phyloP scores from a whole-genome alignment of 495 filamentous ascomycete species.

The Entonaema liquescens region DNA sequence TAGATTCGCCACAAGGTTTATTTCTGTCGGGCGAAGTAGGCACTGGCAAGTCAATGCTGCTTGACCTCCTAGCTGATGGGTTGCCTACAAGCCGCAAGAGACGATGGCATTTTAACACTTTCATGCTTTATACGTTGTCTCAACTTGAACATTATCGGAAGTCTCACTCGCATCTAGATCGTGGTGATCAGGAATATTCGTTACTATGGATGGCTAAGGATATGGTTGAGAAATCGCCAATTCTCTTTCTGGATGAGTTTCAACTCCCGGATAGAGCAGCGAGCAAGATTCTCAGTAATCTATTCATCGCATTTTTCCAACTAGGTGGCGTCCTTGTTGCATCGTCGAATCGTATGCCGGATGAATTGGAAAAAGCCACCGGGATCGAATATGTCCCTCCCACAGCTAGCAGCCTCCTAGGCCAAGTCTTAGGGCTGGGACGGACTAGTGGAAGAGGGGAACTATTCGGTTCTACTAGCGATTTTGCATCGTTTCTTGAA shows the following conservation, averaged over 20 bases:
- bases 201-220: slow-evolving; percentile 73
- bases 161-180: slow-evolving; percentile 36
- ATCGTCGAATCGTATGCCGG: slow-evolving; percentile 77
- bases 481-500: slow-evolving; percentile 73
- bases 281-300: slow-evolving; percentile 73
- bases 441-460: slow-evolving; percentile 44
- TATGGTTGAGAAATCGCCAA: slow-evolving; percentile 70
- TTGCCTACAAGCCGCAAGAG: slow-evolving; percentile 71
- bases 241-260: slow-evolving; percentile 78
- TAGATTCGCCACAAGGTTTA: slow-evolving; percentile 70
- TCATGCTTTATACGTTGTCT: slow-evolving; percentile 74
- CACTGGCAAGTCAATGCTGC: slow-evolving; percentile 74
- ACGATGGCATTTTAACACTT: slow-evolving; percentile 78
- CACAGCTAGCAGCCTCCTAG: slow-evolving; percentile 57
- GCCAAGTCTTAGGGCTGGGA: slow-evolving; percentile 51
- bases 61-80: slow-evolving; percentile 73
- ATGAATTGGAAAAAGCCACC: slow-evolving; percentile 73
- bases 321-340: slow-evolving; percentile 76
- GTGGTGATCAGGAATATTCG: slow-evolving; percentile 62
- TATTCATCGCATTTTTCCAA: slow-evolving; percentile 77
- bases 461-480: slow-evolving; percentile 62
- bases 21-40: slow-evolving; percentile 77
- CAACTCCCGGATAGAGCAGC: slow-evolving; percentile 74
- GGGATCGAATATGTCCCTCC: slow-evolving; percentile 66
- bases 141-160: slow-evolving; percentile 67